Evolutionary conservation across 495 filamentous ascomycete species (phyloP).

Genomic region (Bacidia rubella): DNA sequence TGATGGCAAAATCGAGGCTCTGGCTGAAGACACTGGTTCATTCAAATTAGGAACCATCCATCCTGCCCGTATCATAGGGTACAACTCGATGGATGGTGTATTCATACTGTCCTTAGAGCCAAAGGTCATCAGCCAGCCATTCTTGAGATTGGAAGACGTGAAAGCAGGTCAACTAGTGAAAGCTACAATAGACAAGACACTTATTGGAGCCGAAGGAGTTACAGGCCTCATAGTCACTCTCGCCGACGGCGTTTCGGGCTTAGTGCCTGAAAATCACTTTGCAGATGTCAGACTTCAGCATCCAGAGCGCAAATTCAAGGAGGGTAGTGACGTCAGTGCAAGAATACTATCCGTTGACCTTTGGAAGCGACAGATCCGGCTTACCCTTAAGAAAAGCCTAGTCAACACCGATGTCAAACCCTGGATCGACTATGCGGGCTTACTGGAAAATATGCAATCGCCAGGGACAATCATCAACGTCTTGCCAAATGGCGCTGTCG

Average conservation of each 20-base stretch:
- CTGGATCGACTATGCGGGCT: conserved; percentile 60
- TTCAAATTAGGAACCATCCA: conserved; percentile 69
- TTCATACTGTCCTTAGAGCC: conserved; percentile 77
- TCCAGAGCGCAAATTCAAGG: conserved; percentile 89
- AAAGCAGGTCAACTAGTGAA: conserved; percentile 67
- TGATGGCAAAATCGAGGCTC: conserved; percentile 69
- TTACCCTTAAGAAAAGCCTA: conserved; percentile 88
- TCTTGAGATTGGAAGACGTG: conserved; percentile 79
- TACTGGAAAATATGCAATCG: conserved; percentile 55
- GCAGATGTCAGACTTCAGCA: conserved; percentile 77
- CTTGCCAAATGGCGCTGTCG: conserved; percentile 62
- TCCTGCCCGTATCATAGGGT: conserved; percentile 68
- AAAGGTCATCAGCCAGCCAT: conserved; percentile 71
- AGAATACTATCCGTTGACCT: conserved; percentile 71
- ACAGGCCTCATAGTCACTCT: conserved; percentile 69
- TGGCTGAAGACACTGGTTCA: conserved; percentile 59
- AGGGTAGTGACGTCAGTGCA: conserved; percentile 69
- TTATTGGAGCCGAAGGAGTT: conserved; percentile 57
- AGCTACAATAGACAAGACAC: conserved; percentile 71
- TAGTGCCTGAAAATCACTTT: conserved; percentile 79
- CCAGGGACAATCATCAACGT: conserved; percentile 78
- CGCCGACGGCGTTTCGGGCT: conserved; percentile 70
- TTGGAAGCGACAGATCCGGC: conserved; percentile 60
- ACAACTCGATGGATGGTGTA: conserved; percentile 72
- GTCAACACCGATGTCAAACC: conserved; percentile 70